Base-by-base conservation (phyloP, 1,284 basidiomycete species). In the Apiotrichum sp. region DNA sequence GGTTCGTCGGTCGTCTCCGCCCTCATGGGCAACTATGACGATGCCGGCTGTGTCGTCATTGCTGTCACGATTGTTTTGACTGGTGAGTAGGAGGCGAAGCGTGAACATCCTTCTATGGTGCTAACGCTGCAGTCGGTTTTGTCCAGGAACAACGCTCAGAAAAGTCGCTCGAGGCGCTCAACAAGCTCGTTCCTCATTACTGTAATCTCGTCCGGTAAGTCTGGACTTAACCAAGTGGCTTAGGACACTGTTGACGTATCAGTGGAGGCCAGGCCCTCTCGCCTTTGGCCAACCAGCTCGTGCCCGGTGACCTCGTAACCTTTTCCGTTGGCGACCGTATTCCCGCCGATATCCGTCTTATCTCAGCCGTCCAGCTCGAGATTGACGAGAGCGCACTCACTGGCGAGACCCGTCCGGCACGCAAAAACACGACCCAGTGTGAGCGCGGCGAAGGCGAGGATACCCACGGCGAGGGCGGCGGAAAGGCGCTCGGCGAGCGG, bases 111-210 rank as follows among this genome's bases (percentile, higher is more conserved):
- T 13, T 38, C 13, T 7, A 13, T 13, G 7, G 8, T 38, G 34
- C n/a, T 13, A 41, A 97, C 66, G 93, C 93, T 10, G 82, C 90
- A 32, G 93, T 97, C 55, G 93, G 93, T 60, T 93, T 97, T 33
- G 84, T 96, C 47, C 93, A 97, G 74, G 93, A 97, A 77, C 87
- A 86, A 13, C 93, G 90, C 64, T 93, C 93, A 6, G 93, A 97
- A 77, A 86, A 86, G 76, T 92, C 93, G 36, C 96, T 97, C 70
- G 93, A 96, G 90, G 93, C 93, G 13, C 78, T 97, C 65, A 91
- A 87, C 74, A 89, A 95, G 72, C 96, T 95, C 75, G 90, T 92
- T 39, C 93, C 93, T 0, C 91, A 96, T 68, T 90, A 95, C 74
- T 91, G 92, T 35, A 92, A 89, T 52, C 91, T 88, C n/a, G 67